phyloP scores from a whole-genome alignment of 2,329 filamentous ascomycete genomes.

The Zarea fungicola region DNA sequence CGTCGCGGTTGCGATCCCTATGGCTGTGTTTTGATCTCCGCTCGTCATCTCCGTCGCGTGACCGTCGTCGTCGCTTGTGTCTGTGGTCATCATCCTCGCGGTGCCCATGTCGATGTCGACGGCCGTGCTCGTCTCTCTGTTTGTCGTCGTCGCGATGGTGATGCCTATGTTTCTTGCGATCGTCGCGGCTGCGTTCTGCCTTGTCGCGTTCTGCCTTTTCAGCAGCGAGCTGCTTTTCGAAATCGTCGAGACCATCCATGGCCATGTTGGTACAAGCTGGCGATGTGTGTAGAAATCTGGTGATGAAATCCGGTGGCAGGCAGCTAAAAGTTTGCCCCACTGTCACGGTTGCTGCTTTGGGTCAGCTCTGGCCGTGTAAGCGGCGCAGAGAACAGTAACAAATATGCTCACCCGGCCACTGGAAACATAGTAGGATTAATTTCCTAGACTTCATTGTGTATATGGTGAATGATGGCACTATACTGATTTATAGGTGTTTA shows the following conservation, averaged over 20 bases:
- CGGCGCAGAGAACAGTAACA: too few species aligned
- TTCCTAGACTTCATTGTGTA: too few species aligned
- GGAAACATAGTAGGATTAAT: too few species aligned
- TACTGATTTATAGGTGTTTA: too few species aligned
- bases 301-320: background rate
- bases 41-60: conserved; percentile 44
- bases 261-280: background rate
- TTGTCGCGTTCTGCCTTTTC: conserved; percentile 52
- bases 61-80: conserved; percentile 27
- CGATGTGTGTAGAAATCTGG: background rate
- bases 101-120: conserved; percentile 36
- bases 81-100: conserved; percentile 31
- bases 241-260: conserved; percentile 61
- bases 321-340: conserved; percentile 9
- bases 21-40: conserved; percentile 58
- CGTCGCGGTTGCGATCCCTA: conserved; percentile 26
- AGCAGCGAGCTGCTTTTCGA: conserved; percentile 69
- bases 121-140: conserved; percentile 37
- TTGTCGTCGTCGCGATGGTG: conserved; percentile 14
- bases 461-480: too few species aligned
- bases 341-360: too few species aligned
- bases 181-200: conserved; percentile 28
- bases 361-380: too few species aligned
- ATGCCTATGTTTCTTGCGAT: conserved; percentile 35
- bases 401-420: too few species aligned